Conservation (phyloP, 1,284 basidiomycete genomes). For the Athelia sp. region DNA sequence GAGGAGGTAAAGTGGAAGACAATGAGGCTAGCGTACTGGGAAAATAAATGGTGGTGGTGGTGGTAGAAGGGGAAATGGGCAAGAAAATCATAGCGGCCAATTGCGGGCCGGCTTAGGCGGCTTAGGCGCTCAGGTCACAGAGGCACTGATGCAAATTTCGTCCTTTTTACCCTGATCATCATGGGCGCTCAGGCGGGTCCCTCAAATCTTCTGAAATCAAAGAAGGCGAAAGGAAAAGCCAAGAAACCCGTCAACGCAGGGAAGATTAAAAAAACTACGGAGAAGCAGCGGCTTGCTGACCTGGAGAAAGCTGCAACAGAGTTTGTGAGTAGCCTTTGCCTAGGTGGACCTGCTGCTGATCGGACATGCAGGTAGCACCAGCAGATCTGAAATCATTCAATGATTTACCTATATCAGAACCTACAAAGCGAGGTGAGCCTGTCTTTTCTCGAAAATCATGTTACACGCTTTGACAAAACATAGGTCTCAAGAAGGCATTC, state of each 20-base stretch:
- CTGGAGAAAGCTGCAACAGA: conserved; percentile 49
- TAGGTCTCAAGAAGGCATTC: conserved; percentile 81
- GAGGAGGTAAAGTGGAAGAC: no score
- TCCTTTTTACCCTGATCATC: background rate
- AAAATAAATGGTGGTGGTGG: no score
- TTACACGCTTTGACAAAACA: background rate
- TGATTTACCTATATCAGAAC: conserved; percentile 66
- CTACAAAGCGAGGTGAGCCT: conserved; percentile 61
- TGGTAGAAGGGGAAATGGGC: no score
- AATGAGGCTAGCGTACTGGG: no score
- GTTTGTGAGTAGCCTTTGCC: conserved; percentile 44
- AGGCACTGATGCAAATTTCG: no score
- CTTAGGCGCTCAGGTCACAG: no score
- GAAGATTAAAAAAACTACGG: conserved; percentile 41
- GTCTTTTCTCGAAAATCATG: background rate
- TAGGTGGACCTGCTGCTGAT: conserved; percentile 6
- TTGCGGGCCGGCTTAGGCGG: no score
- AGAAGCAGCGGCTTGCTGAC: conserved; percentile 49
- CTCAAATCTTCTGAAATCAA: conserved; percentile 18
- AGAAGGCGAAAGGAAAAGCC: conserved; percentile 13
- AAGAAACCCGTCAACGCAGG: conserved; percentile 15
- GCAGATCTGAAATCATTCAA: conserved; percentile 48
- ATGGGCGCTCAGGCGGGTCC: conserved; percentile 10
- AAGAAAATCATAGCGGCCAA: no score
- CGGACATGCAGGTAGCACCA: conserved; percentile 37